Evolutionary conservation across 2,329 filamentous ascomycete genomes (phyloP), one percentile per base, ranked within the genome.

Genomic region (Pseudogymnoascus sp.): DNA sequence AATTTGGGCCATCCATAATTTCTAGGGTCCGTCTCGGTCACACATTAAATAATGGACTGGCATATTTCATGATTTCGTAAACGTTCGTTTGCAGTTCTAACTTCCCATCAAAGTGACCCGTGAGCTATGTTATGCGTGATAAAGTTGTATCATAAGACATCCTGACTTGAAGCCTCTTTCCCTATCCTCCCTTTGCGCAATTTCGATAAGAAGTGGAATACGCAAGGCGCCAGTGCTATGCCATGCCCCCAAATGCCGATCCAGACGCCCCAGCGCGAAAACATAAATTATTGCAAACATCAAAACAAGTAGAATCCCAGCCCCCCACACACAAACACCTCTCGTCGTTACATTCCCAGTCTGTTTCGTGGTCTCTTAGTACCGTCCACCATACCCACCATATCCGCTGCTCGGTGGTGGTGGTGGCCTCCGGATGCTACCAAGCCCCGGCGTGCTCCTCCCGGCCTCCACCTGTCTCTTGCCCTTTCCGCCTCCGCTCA

Each of bases 401-500:
- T 63, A 63, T 3, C 61, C 61, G 15, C 40, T 37, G 19, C 19
- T 50, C 9, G 40, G 60, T 7, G 60, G 60, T 4, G 60, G 35
- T 7, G 26, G 37, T 40, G 61, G 61, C 29, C 42, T 59, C 61
- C 61, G 7, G 17, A 59, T 31, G 3, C 59, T 60, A 1, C 38
- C 59, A 6, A 53, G 31, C 10, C 33, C 26, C 1, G 31, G 44
- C 37, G 66, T 63, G 62, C 66, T 60, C 62, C 67, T 65, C 50
- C 68, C 65, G 7, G 64, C 59, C 11, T 62, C 56, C 9, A 61
- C 65, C 21, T 71, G 68, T 33, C 66, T 64, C 60, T 70, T 60
- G 1, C 70, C 70, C 46, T 71, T 73, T 46, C 70, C 60, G 3
- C 21, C 40, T 2, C 40, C 21, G 13, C 40, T 23, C 38, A 42